Percentiles rank a stretch among this genome's conserved stretches.
Evolutionary conservation across 2,329 filamentous ascomycete species (phyloP).

Genomic region (Calonectria crousiana): DNA sequence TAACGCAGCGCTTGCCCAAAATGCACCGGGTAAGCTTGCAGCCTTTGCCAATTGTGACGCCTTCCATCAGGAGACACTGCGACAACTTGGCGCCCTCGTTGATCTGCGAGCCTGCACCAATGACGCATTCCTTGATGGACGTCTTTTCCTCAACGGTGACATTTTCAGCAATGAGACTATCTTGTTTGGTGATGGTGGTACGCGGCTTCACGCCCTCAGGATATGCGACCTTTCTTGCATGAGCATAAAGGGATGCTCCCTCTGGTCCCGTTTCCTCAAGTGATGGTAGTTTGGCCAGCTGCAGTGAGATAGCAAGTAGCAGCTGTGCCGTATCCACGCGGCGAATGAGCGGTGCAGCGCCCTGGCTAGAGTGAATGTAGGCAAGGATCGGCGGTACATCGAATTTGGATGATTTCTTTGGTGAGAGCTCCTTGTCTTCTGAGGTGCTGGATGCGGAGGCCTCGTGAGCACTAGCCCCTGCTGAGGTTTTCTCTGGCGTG

Average conservation of each 20-base stretch:
- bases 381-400: conserved; percentile 80
- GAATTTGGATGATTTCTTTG: conserved; percentile 35
- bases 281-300: conserved; percentile 85
- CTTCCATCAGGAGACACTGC: conserved; percentile 94
- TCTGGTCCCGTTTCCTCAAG: conserved; percentile 72
- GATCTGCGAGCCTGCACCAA: conserved; percentile 90
- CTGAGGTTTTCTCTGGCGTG: conserved; percentile 10
- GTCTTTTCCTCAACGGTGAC: conserved; percentile 89
- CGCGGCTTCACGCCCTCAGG: conserved; percentile 83
- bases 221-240: conserved; percentile 83
- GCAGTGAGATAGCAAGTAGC: conserved; percentile 84
- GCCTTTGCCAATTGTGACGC: conserved; percentile 84
- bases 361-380: conserved; percentile 78
- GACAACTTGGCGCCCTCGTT: conserved; percentile 85
- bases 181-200: conserved; percentile 84
- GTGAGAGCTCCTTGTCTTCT: conserved; percentile 19
- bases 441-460: conserved; percentile 14
- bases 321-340: conserved; percentile 90
- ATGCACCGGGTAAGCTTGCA: conserved; percentile 91
- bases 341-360: conserved; percentile 75
- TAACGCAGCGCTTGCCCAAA: conserved; percentile 81
- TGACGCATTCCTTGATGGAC: conserved; percentile 91
- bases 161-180: conserved; percentile 89
- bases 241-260: conserved; percentile 78
- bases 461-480: background rate